phyloP scores from a whole-genome alignment of 495 filamentous ascomycete genomes.

The Hypomontagnella submonticulosa region DNA sequence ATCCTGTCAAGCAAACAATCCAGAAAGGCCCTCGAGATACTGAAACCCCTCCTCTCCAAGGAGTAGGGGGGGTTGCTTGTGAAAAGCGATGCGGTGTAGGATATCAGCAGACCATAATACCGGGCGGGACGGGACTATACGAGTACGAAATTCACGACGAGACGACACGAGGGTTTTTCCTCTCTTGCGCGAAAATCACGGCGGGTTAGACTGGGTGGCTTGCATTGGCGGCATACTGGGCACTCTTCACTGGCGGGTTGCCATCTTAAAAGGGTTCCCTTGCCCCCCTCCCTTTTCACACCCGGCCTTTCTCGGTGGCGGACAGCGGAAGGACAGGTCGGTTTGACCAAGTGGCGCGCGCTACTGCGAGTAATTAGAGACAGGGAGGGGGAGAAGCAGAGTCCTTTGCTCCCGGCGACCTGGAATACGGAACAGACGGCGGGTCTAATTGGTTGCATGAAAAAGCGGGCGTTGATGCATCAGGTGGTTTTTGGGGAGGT shows the following conservation, averaged over 20 bases:
- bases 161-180: slow-evolving; percentile 17
- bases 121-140: slow-evolving; percentile 8
- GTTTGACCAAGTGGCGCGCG: neutral
- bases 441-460: slow-evolving; percentile 30
- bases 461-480: slow-evolving; percentile 26
- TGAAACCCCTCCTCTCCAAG: slow-evolving; percentile 61
- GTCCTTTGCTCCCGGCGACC: slow-evolving; percentile 17
- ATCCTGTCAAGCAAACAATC: slow-evolving; percentile 82
- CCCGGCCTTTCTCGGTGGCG: slow-evolving; percentile 18
- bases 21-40: slow-evolving; percentile 73
- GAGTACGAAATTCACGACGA: slow-evolving; percentile 27
- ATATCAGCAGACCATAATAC: slow-evolving; percentile 23
- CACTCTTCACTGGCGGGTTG: slow-evolving; percentile 10
- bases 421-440: slow-evolving; percentile 25
- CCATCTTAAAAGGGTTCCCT: neutral
- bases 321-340: slow-evolving; percentile 14
- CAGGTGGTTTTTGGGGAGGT: neutral
- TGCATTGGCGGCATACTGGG: slow-evolving; percentile 26
- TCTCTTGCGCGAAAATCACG: slow-evolving; percentile 17
- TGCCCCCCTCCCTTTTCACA: slow-evolving; percentile 1
- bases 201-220: slow-evolving; percentile 29
- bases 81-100: slow-evolving; percentile 21
- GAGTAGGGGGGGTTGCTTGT: slow-evolving; percentile 19
- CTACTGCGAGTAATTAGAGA: neutral
- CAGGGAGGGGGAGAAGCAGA: slow-evolving; percentile 1